These are phyloP conservation scores for Lactarius indigo DNA, from an alignment of 768 basidiomycete species.

Conservation along the genomic window DNA sequence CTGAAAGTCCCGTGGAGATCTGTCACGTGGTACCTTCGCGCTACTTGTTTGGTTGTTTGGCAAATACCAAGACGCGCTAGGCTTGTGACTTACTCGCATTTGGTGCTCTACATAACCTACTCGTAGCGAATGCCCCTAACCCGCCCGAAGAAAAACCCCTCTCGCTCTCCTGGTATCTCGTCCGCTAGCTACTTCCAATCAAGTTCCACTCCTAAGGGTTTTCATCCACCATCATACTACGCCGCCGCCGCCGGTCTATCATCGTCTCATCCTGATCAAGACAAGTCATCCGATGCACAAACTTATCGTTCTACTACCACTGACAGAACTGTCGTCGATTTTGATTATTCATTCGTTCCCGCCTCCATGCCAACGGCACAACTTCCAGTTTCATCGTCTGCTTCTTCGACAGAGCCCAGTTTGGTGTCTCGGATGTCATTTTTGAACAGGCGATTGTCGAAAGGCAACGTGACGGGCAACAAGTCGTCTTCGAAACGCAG, in stretches of 20 bases:
- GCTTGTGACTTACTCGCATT: not conserved
- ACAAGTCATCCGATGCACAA: not conserved
- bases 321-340: not conserved
- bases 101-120: not conserved
- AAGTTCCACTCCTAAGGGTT: conserved; percentile 27
- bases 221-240: conserved; percentile 37
- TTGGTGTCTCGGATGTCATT: conserved; percentile 24
- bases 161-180: conserved; percentile 24
- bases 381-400: conserved; percentile 23
- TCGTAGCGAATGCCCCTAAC: conserved; percentile 22
- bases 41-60: conserved; percentile 23
- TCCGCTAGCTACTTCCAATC: conserved; percentile 20
- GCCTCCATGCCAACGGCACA: conserved; percentile 15
- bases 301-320: not conserved
- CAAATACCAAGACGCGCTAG: not conserved
- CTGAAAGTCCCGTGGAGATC: not conserved
- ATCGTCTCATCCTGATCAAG: conserved; percentile 15
- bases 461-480: conserved; percentile 8
- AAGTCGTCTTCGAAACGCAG: conserved; percentile 29
- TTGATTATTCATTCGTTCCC: conserved; percentile 3
- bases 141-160: conserved; percentile 20
- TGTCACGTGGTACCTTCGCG: conserved; percentile 18
- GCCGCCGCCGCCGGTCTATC: conserved; percentile 35
- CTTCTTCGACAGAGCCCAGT: conserved; percentile 22
- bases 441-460: conserved; percentile 14